Base-by-base conservation (phyloP, 148 eudicot genomes). In the Spergularia marina region DNA sequence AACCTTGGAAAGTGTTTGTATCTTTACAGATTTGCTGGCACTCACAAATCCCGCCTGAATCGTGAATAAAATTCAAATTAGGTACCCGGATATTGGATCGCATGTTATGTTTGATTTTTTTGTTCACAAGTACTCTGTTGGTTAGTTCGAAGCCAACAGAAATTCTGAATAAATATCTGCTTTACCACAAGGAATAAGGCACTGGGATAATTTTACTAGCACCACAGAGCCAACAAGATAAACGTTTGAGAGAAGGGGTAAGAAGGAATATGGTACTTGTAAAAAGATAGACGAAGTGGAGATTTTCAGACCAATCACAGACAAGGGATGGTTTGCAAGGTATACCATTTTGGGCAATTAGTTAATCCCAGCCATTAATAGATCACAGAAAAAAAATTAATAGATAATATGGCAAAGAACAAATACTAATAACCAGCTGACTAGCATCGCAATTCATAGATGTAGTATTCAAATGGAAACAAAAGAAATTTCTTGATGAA, bases 11-110 rank as follows among this genome's bases (percentile, higher is more conserved):
- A 92, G 89, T 68, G 89, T 83, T 79, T 84, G 91, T 72, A 94
- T 87, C 82, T 88, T 87, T 36, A 89, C 81, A 74, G 92, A 89
- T 82, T 94, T 94, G 82, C 90, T 90, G 61, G 98, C 98, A 85
- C 87, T 81, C 71, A 87, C 97, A 68, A 91, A 83, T 74, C 94
- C 92, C 65, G 90, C 89, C 98, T 94, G 87, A 75, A 61, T 59
- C 21, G 17, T 59, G 54, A 58, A 81, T 25, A 4, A 40, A 73
- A 76, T 39, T 70, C 57, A 73, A 73, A 23, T 76, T 36, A 61
- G 34, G 18, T 18, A 39, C 10, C 15, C 20, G 47, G 15, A 5
- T 3, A 72, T 12, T 13, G 6, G 13, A 41, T 15, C 21, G 23
- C 13, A 72, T 6, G n/a, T 21, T 21, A 60, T 21, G 65, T 44